These are phyloP conservation scores for Eudorina sp. DNA, from an alignment of 139 green algal genomes.

Conservation along the genomic window DNA sequence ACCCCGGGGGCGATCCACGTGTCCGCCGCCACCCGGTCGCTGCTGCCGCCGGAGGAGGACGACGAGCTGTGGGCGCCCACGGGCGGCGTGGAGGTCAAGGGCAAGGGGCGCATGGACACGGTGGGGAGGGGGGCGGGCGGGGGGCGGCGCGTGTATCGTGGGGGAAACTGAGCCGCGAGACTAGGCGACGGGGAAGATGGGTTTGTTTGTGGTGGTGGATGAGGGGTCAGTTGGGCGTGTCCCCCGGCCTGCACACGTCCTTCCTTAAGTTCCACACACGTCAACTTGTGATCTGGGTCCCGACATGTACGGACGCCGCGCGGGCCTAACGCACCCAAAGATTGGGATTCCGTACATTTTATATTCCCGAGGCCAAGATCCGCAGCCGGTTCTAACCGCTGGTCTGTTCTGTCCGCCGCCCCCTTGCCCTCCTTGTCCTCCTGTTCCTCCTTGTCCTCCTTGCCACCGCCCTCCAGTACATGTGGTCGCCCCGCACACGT, in stretches of 20 bases:
- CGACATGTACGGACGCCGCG: too few species aligned
- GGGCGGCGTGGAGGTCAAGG: conserved; percentile 59
- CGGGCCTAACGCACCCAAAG: too few species aligned
- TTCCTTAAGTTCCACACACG: neutral
- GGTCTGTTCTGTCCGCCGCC: neutral
- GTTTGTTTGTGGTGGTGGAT: too few species aligned
- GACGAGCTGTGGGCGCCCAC: conserved; percentile 25
- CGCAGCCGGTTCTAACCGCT: too few species aligned
- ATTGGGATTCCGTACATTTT: neutral
- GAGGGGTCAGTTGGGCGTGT: neutral
- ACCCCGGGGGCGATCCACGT: conserved; percentile 55
- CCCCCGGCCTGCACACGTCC: neutral
- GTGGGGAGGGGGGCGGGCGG: too few species aligned
- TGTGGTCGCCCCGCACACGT: neutral
- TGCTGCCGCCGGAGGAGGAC: conserved; percentile 38
- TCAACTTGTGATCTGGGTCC: neutral
- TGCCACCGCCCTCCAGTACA: neutral
- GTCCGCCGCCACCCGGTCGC: neutral
- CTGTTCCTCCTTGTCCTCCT: too few species aligned
- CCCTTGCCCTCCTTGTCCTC: neutral
- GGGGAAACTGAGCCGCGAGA: too few species aligned
- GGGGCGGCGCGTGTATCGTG: too few species aligned
- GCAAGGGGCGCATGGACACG: conserved; percentile 66
- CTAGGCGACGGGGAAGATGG: too few species aligned
- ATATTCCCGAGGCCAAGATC: neutral